Evolutionary conservation across 2,329 filamentous ascomycete species (phyloP), one percentile per base, ranked within the genome.

Genomic region (Juglanconis oblonga): DNA sequence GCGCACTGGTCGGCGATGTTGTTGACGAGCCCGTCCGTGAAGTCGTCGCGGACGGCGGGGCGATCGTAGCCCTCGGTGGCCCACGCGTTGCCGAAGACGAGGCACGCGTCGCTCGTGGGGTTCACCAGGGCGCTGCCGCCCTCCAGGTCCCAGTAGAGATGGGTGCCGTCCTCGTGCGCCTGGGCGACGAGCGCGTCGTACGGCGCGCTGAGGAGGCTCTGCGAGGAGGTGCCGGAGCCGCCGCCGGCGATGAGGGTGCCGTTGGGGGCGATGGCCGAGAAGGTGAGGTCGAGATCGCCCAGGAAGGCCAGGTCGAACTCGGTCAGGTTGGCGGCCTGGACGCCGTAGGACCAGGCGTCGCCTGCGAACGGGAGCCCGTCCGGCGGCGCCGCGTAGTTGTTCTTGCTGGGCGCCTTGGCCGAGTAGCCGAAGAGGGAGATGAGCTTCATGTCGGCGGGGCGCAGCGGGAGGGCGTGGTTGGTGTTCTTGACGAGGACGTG

Each of bases 61-160:
- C 86, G 89, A 64, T 93, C 94, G 76, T 85, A 97, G 5, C 91
- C 92, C 75, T 98, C 95, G 56, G 94, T 94, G 3, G 89, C 85
- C 71, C 93, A 83, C 13, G 92, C 87, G 66, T 97, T 97, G 69
- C 91, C 93, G 68, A 98, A 98, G 10, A 97, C 92, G 47, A 99
- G 83, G 64, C 93, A 79, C 0, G 87, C 87, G 13, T 85, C 87
- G 59, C 86, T 78, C n/a, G 83, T 80, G 66, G 89, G 82, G 8
- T 77, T 76, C 11, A 89, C 76, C 1, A 96, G 73, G 0, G 72
- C 77, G 73, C 85, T 76, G 67, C 86, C 83, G 76, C 87, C 88
- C 73, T 86, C 79, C 9, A 89, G 79, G 63, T 92, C 80, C 68
- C 88, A 87, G 73, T 90, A 88, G 62, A 88, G 82, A 4, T 79